Percentiles rank a stretch among this genome's conserved stretches.
Conservation (phyloP, 2,329 filamentous ascomycete species). For the Blastomyces percursus region DNA sequence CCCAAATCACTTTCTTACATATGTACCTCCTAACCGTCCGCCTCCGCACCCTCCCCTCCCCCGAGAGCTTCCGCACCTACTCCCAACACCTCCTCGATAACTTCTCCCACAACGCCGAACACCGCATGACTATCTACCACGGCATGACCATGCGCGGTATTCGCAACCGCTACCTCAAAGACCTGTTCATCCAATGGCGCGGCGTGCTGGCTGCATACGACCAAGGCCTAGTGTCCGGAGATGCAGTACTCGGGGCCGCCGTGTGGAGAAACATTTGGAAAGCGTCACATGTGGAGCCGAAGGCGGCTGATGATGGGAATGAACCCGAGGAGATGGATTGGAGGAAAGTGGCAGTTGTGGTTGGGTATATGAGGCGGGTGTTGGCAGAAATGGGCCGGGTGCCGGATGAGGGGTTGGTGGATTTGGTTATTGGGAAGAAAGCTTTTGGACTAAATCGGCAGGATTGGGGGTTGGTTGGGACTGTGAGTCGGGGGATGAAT, state of each 20-base stretch:
- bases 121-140: slow-evolving; percentile 51
- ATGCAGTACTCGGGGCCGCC: slow-evolving; percentile 47
- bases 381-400: slow-evolving; percentile 44
- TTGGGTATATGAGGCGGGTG: slow-evolving; percentile 52
- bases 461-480: slow-evolving; percentile 27
- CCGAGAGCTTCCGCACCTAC: slow-evolving; percentile 59
- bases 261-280: slow-evolving; percentile 93
- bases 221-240: slow-evolving; percentile 37
- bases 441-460: slow-evolving; percentile 27
- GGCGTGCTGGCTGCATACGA: slow-evolving; percentile 62
- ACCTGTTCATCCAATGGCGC: slow-evolving; percentile 88
- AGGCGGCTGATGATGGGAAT: not conserved
- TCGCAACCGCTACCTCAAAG: slow-evolving; percentile 59
- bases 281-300: slow-evolving; percentile 41
- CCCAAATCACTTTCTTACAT: slow-evolving; percentile 90
- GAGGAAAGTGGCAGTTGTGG: slow-evolving; percentile 49
- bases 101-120: slow-evolving; percentile 59
- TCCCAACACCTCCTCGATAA: slow-evolving; percentile 88
- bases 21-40: slow-evolving; percentile 84
- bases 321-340: slow-evolving; percentile 45
- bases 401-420: slow-evolving; percentile 42
- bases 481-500: slow-evolving; percentile 14
- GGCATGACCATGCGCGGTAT: slow-evolving; percentile 43
- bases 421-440: slow-evolving; percentile 35
- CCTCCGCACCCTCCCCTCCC: slow-evolving; percentile 61